Evolutionary conservation across 306 rosid genomes (phyloP), one percentile per base, ranked within the genome.

Genomic region (Trifolium pratense): DNA sequence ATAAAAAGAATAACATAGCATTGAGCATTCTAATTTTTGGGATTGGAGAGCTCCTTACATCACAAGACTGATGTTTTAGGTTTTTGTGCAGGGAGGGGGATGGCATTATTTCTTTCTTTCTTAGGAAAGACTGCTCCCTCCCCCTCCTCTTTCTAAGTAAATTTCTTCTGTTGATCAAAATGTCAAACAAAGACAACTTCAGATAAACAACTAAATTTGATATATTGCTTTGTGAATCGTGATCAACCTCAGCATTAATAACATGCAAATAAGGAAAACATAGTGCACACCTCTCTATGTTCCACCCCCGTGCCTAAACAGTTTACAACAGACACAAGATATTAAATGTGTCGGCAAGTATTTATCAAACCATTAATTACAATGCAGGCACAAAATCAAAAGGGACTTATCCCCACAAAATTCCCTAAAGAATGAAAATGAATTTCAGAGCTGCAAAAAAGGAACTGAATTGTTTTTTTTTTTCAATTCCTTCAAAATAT

Each of bases 401-500:
- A 42, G 59, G 45, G 11, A 52, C 57, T 37, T 43, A 39, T 16
- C 25, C 34, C 31, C 48, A 48, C 16, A 16, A 51, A 29, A 42
- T 29, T 45, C 1, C 59, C 37, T 18, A 14, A 17, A 42, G 73
- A 75, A 55, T 57, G 31, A 29, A 78, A 61, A 58, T 31, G 6
- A 34, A 62, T 16, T 13, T 42, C 6, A 9, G 7, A 71, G 53
- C 66, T 70, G 29, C 37, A 53, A 52, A 63, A 70, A 31, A 11
- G 36, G 18, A 15, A 36, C 66, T 15, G 15, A n/a, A 31, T n/a
- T n/a, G n/a, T n/a, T n/a, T 34, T 12, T 11, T 21, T 23, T 36
- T 23, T 23, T 68, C 29, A 68, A 76, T 18, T 12, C 12, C 23
- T 66, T 76, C 48, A 75, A n/a, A 75, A 53, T 23, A 52, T 53